Evolutionary conservation across 2,329 filamentous ascomycete species (phyloP).

Genomic region (Byssochlamys sp.): DNA sequence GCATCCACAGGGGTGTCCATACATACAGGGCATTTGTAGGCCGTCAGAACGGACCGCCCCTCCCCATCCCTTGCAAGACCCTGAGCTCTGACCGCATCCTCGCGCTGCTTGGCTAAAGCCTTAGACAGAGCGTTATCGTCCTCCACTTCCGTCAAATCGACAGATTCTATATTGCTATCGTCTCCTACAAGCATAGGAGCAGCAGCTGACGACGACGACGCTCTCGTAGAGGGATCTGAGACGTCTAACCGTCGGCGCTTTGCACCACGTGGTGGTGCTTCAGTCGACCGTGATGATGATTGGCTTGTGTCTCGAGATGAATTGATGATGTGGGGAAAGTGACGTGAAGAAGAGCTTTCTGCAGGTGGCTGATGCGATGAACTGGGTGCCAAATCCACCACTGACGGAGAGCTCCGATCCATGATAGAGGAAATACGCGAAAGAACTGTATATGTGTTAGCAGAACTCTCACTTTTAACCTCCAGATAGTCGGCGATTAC

Average conservation of each 20-base stretch:
- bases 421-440: constrained; percentile 3
- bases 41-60: constrained; percentile 33
- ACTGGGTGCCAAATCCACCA: constrained; percentile 10
- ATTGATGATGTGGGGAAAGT: not conserved
- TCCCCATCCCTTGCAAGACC: constrained; percentile 20
- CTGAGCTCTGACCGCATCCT: constrained; percentile 43
- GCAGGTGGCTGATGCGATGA: not conserved
- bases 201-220: constrained; percentile 8
- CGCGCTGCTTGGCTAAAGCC: constrained; percentile 43
- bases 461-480: not conserved
- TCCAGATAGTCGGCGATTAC: not conserved
- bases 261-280: constrained; percentile 5
- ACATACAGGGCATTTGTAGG: constrained; percentile 53
- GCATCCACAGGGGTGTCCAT: constrained; percentile 53
- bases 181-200: not conserved
- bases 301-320: not conserved
- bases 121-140: constrained; percentile 33
- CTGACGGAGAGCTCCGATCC: constrained; percentile 7
- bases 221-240: constrained; percentile 5
- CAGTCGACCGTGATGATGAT: not conserved
- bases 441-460: not conserved
- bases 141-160: constrained; percentile 42
- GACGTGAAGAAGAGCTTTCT: not conserved
- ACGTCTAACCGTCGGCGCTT: constrained; percentile 8
- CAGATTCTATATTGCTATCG: constrained; percentile 32